phyloP scores from a whole-genome alignment of 768 basidiomycete species.

The Phylloporus arenicola region DNA sequence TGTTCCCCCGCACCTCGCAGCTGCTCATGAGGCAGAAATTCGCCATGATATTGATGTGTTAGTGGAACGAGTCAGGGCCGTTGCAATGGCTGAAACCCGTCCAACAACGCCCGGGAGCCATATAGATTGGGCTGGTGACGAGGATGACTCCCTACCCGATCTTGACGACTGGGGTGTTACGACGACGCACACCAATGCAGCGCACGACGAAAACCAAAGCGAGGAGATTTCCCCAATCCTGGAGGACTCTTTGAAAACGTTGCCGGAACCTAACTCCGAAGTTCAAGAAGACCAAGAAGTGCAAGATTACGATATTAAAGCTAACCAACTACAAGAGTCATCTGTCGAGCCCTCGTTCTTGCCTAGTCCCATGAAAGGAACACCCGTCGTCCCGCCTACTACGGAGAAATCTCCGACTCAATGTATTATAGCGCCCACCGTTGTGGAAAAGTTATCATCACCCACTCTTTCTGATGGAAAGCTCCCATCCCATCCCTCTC shows the following conservation, averaged over 20 bases:
- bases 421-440: slow-evolving; percentile 11
- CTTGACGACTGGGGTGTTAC: slow-evolving; percentile 81
- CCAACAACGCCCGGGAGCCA: slow-evolving; percentile 72
- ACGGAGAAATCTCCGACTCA: slow-evolving; percentile 14
- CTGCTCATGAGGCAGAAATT: slow-evolving; percentile 40
- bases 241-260: slow-evolving; percentile 54
- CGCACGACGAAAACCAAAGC: slow-evolving; percentile 23
- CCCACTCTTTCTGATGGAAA: slow-evolving; percentile 12
- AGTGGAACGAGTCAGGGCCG: slow-evolving; percentile 70
- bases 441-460: slow-evolving; percentile 5
- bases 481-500: slow-evolving; percentile 39
- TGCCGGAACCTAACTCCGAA: slow-evolving; percentile 45
- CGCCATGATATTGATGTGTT: slow-evolving; percentile 67
- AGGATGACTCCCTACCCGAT: slow-evolving; percentile 75
- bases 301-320: slow-evolving; percentile 15
- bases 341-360: slow-evolving; percentile 6
- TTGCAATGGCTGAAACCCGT: slow-evolving; percentile 63
- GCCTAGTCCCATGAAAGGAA: slow-evolving; percentile 4
- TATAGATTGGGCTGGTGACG: slow-evolving; percentile 87
- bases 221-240: slow-evolving; percentile 64
- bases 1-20: slow-evolving; percentile 51
- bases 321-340: slow-evolving; percentile 4
- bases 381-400: not conserved
- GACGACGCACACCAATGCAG: slow-evolving; percentile 33
- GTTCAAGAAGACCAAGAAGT: slow-evolving; percentile 17